Evolutionary conservation across 73 alveolate genomes (phyloP).

Genomic region (Stentor coeruleus): DNA sequence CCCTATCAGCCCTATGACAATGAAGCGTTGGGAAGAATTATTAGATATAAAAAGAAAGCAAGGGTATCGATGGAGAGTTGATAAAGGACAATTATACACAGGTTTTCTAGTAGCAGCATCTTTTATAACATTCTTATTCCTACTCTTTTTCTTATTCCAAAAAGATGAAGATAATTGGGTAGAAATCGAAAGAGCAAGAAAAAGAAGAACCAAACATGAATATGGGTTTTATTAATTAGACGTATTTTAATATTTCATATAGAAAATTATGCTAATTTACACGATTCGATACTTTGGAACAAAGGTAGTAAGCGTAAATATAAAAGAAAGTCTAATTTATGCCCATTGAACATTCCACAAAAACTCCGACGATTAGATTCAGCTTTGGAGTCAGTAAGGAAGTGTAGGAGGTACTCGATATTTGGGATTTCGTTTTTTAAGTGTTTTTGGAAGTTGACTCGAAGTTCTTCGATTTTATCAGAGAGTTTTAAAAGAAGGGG

Average conservation of each 20-base stretch:
- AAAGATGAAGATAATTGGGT: conserved; percentile 26
- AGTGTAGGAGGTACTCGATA: not conserved
- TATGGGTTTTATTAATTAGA: conserved; percentile 1
- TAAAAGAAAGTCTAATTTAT: no score
- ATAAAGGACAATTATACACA: not conserved
- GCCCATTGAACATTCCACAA: not conserved
- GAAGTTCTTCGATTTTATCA: not conserved
- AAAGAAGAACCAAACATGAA: not conserved
- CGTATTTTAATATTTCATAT: no score
- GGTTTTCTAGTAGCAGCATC: not conserved
- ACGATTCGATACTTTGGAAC: no score
- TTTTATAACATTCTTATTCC: not conserved
- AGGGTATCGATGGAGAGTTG: conserved; percentile 10
- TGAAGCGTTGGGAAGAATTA: conserved; percentile 15
- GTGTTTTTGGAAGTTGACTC: not conserved
- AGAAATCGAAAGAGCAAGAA: not conserved
- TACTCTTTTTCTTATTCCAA: conserved; percentile 13
- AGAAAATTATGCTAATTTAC: no score
- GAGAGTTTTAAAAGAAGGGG: not conserved
- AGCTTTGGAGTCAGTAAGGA: not conserved
- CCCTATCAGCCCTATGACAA: not conserved
- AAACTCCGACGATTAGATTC: not conserved
- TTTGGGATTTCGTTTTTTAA: no score
- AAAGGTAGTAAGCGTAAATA: not conserved
- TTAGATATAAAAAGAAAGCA: not conserved